phyloP scores from a whole-genome alignment of 2,329 filamentous ascomycete genomes.

The Aureobasidium sp. region DNA sequence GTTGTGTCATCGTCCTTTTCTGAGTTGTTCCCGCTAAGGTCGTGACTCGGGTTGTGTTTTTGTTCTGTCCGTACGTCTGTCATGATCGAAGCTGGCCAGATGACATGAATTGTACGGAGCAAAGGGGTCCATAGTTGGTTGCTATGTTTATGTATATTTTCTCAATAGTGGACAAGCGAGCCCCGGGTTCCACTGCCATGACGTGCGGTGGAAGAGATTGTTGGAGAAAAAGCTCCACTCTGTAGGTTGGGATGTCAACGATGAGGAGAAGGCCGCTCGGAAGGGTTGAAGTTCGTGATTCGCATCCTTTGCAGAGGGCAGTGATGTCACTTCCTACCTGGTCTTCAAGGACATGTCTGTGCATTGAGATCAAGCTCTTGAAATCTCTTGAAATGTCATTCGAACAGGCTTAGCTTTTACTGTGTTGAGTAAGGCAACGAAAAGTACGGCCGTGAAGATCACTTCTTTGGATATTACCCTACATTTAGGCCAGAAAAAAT shows the following conservation, averaged over 20 bases:
- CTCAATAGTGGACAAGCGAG: background rate
- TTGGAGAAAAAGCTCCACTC: conserved; percentile 11
- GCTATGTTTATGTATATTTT: conserved; percentile 11
- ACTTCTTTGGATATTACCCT: conserved; percentile 3
- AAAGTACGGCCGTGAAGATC: conserved; percentile 9
- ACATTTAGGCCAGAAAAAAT: background rate
- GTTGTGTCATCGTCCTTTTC: conserved; percentile 20
- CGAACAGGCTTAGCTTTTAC: background rate
- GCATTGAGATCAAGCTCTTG: conserved; percentile 21
- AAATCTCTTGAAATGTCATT: conserved; percentile 16
- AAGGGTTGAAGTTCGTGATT: background rate
- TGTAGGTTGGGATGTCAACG: conserved; percentile 18
- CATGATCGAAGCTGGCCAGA: conserved; percentile 9
- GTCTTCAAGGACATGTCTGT: background rate
- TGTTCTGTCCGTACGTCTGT: conserved; percentile 18
- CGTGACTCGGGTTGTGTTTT: background rate
- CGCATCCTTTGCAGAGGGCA: background rate
- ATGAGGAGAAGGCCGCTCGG: conserved; percentile 17
- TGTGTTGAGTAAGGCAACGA: background rate
- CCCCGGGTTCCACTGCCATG: conserved; percentile 18
- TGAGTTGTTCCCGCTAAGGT: conserved; percentile 8
- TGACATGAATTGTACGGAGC: background rate
- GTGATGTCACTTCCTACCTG: conserved; percentile 15
- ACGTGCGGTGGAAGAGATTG: conserved; percentile 16
- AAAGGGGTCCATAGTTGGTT: background rate